Evolutionary conservation across 495 filamentous ascomycete species (phyloP).

Genomic region (Aspergillus bridgeri): DNA sequence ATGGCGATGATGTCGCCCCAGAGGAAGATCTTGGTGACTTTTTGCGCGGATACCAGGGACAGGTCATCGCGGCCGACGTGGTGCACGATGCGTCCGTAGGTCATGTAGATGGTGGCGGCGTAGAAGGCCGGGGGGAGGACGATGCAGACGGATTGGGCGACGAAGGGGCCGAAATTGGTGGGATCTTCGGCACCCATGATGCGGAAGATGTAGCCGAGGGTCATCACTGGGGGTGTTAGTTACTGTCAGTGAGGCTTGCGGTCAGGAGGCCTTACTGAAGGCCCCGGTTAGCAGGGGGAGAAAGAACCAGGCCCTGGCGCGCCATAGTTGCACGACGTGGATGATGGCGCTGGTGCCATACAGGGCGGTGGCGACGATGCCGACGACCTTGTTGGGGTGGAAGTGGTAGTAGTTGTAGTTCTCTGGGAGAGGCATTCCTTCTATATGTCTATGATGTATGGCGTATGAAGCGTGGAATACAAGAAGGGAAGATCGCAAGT

Average conservation of each 20-base stretch:
- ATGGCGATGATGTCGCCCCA: slow-evolving; percentile 21
- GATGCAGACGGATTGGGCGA: slow-evolving; percentile 20
- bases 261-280: not conserved
- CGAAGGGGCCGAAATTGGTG: not conserved
- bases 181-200: not conserved
- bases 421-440: not conserved
- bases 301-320: not conserved
- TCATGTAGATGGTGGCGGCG: slow-evolving; percentile 53
- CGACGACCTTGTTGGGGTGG: not conserved
- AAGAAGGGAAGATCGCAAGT: not conserved
- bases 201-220: slow-evolving; percentile 1
- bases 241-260: too few relatives aligned
- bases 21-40: slow-evolving; percentile 23
- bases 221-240: too few relatives aligned
- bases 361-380: not conserved
- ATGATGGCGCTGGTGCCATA: not conserved
- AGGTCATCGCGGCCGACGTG: slow-evolving; percentile 35
- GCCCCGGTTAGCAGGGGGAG: not conserved
- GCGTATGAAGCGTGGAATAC: not conserved
- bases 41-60: slow-evolving; percentile 3
- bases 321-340: not conserved
- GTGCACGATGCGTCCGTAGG: slow-evolving; percentile 44
- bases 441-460: not conserved
- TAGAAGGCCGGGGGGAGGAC: slow-evolving; percentile 39
- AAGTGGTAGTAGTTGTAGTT: slow-evolving; percentile 4